A percentile compares a stretch with the other conserved stretches of the same genome.
Conservation (phyloP, 257 asterid genomes). For the Fraxinus anomala region DNA sequence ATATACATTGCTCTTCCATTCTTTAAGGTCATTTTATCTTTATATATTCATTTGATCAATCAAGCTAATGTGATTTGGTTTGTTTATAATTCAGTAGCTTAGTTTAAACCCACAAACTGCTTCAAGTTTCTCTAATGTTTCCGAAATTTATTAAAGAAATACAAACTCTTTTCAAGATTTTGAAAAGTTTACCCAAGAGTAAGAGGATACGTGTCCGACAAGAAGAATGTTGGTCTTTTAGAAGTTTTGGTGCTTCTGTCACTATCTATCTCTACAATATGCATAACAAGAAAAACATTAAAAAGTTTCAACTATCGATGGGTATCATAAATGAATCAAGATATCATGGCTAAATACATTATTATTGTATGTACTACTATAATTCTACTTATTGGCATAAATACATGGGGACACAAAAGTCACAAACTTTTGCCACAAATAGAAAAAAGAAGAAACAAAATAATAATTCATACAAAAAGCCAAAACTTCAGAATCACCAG, state of each 20-base stretch:
- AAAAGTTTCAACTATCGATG: background rate
- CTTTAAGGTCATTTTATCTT: background rate
- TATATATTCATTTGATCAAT: background rate
- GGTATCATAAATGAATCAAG: constrained; percentile 12
- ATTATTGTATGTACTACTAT: background rate
- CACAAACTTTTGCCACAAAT: background rate
- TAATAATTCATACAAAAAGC: background rate
- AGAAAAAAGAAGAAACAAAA: background rate
- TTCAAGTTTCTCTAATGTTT: background rate
- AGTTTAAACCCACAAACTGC: background rate
- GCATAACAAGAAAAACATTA: constrained; percentile 10
- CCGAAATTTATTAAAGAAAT: background rate
- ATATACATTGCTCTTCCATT: background rate
- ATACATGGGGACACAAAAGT: background rate
- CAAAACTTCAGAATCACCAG: background rate
- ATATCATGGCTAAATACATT: constrained; percentile 3
- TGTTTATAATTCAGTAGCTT: background rate
- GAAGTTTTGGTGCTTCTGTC: background rate
- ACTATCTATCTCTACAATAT: background rate
- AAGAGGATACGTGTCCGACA: background rate
- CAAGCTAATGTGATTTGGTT: background rate
- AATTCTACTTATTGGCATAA: constrained; percentile 14
- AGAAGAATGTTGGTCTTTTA: background rate
- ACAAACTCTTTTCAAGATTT: background rate
- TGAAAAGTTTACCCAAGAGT: background rate